Conservation (phyloP, 495 filamentous ascomycete species). For the Xylaria scruposa region DNA sequence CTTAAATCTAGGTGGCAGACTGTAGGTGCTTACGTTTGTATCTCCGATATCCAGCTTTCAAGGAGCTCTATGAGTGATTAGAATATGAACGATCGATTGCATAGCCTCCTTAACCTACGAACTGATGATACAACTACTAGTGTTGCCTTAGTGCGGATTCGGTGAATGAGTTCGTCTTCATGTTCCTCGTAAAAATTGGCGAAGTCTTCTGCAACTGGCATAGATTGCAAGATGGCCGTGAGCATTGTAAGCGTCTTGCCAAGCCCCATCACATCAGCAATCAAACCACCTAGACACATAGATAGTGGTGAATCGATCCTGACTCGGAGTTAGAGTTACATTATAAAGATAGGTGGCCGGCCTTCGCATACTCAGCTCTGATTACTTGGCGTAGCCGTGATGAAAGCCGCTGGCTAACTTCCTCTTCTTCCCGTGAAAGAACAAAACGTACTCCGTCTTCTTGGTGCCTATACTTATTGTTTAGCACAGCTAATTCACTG, state of each 20-base stretch:
- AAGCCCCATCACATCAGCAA: conserved; percentile 87
- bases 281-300: conserved; percentile 64
- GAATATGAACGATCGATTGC: not conserved
- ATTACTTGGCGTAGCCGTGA: not conserved
- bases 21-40: conserved; percentile 5
- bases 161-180: not conserved
- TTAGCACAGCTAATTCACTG: not conserved
- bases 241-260: conserved; percentile 82
- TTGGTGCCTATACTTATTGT: conserved; percentile 3
- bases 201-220: conserved; percentile 8
- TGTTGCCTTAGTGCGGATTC: not conserved
- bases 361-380: not conserved
- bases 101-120: not conserved
- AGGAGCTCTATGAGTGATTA: conserved; percentile 6
- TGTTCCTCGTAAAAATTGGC: not conserved
- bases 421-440: not conserved
- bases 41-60: conserved; percentile 10
- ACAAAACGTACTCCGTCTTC: not conserved
- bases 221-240: conserved; percentile 64
- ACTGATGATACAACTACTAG: conserved; percentile 3
- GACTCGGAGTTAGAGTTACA: not conserved
- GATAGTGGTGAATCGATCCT: not conserved
- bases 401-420: not conserved
- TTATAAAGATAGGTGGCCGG: not conserved
- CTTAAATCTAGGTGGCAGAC: not conserved